Base-by-base conservation (phyloP, 1,139 yeast species). In the Yamadazyma friedrichii region DNA sequence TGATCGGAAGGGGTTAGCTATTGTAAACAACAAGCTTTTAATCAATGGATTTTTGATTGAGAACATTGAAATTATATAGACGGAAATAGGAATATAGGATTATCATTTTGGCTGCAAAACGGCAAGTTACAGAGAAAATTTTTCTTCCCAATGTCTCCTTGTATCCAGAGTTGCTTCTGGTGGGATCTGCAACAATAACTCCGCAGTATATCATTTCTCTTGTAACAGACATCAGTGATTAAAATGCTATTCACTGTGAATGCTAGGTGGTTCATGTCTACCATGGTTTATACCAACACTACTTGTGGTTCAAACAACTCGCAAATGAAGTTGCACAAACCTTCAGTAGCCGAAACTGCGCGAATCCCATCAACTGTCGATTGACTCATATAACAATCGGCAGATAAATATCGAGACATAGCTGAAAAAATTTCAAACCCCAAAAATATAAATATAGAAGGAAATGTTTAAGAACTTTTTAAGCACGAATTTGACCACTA, bases 21-120 rank as follows among this genome's bases (percentile, higher is more conserved):
- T 37, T 3, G 20, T 42, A 6, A 31, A 33, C 6, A 40, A 42
- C 15, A 39, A 43, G 28, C 20, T 49, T 15, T 24, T 47, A 15
- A 36, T 50, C n/a, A 47, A 50, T 29, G 52, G 48, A 20, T 39
- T 43, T 12, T 20, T 45, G 12, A 47, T 48, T 16, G 52, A 48
- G 31, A 50, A 50, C 33, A 38, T 42, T 4, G 16, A 8, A 5
- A 36, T 42, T 20, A 27, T 33, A 12, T 36, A 25, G 31, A 6
- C 9, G 24, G 24, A 20, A 6, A 20, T 20, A 33, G 42, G 6
- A 16, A 30, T 15, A 15, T 30, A 37, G 29, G 31, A 28, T n/a
- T n/a, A n/a, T 11, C 9, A 12, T 26, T 32, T 11, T 24, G 39
- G 31, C 29, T 25, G 26, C 34, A 29, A 35, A 42, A 30, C 33